These are phyloP conservation scores for Ammopiptanthus mongolicus DNA, from an alignment of 306 rosid genomes.

Conservation along the genomic window DNA sequence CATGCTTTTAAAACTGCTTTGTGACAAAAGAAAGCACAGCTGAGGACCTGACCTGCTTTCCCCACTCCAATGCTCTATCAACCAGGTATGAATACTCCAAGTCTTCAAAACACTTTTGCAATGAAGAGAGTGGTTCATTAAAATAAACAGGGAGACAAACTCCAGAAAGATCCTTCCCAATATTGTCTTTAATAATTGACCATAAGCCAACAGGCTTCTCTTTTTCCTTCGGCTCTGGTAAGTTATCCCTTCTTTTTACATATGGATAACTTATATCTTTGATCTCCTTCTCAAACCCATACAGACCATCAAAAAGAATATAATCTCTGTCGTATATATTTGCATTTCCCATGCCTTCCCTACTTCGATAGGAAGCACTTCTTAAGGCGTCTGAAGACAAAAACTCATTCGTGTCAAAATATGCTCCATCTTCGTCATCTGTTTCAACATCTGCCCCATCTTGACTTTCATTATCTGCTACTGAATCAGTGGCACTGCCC, in stretches of 20 bases:
- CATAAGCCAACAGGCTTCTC: conserved; percentile 90
- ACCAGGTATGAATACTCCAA: conserved; percentile 92
- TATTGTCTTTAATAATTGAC: conserved; percentile 97
- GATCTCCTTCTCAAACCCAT: conserved; percentile 59
- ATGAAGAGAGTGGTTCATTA: conserved; percentile 94
- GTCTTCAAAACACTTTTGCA: conserved; percentile 99
- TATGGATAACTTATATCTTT: conserved; percentile 58
- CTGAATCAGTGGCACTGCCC: conserved; percentile 87
- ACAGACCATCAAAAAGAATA: conserved; percentile 53
- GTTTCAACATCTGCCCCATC: conserved; percentile 90
- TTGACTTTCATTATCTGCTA: conserved; percentile 90
- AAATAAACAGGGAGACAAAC: conserved; percentile 99
- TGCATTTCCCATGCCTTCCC: conserved; percentile 67
- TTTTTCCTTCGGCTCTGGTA: conserved; percentile 95
- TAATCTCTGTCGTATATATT: conserved; percentile 56
- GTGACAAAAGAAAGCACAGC: conserved; percentile 39
- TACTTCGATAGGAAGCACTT: conserved; percentile 87
- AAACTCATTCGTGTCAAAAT: conserved; percentile 71
- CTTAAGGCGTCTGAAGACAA: conserved; percentile 75
- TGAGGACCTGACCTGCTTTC: conserved; percentile 84
- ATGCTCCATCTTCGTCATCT: conserved; percentile 85
- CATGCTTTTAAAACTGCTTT: conserved; percentile 48
- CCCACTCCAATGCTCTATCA: conserved; percentile 92
- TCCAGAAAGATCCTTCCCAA: conserved; percentile 98
- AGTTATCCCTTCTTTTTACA: conserved; percentile 82